phyloP scores from a whole-genome alignment of 2,329 filamentous ascomycete species.

The Penicillium brevicompactum region DNA sequence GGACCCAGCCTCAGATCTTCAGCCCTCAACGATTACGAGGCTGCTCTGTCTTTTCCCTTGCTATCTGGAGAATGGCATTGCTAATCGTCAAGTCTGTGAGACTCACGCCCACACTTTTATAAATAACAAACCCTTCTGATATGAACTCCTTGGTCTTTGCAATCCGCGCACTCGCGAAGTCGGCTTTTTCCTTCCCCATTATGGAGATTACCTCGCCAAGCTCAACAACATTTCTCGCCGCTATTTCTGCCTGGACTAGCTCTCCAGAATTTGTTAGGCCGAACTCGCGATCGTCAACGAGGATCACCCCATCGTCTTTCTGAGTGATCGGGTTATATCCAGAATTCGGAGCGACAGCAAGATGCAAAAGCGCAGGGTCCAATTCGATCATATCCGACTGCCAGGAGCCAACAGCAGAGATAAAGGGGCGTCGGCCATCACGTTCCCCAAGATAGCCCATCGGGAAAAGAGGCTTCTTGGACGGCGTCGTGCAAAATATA shows the following conservation, averaged over 20 bases:
- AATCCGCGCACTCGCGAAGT: not conserved
- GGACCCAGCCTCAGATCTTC: no score
- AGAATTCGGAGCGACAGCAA: not conserved
- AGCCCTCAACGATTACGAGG: not conserved
- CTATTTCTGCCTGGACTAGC: slow-evolving; percentile 1
- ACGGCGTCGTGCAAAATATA: slow-evolving; percentile 8
- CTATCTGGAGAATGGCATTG: not conserved
- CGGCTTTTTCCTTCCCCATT: not conserved
- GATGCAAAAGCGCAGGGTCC: slow-evolving; percentile 30
- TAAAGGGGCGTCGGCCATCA: slow-evolving; percentile 30
- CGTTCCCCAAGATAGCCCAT: not conserved
- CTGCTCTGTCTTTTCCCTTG: not conserved
- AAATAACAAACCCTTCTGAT: slow-evolving; percentile 20
- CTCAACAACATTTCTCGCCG: slow-evolving; percentile 6
- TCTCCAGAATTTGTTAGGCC: slow-evolving; percentile 1
- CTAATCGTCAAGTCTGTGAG: slow-evolving; percentile 20
- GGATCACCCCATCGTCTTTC: not conserved
- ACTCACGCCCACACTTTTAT: slow-evolving; percentile 26
- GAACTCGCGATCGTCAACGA: slow-evolving; percentile 7
- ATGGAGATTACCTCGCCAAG: slow-evolving; percentile 15
- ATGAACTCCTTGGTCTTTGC: slow-evolving; percentile 8
- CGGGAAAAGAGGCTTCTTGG: slow-evolving; percentile 6
- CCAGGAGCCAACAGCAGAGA: slow-evolving; percentile 49
- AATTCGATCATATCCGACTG: slow-evolving; percentile 48
- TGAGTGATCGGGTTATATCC: slow-evolving; percentile 1